Evolutionary conservation across 1,284 basidiomycete species (phyloP).

Genomic region (Ceratobasidium sp.): DNA sequence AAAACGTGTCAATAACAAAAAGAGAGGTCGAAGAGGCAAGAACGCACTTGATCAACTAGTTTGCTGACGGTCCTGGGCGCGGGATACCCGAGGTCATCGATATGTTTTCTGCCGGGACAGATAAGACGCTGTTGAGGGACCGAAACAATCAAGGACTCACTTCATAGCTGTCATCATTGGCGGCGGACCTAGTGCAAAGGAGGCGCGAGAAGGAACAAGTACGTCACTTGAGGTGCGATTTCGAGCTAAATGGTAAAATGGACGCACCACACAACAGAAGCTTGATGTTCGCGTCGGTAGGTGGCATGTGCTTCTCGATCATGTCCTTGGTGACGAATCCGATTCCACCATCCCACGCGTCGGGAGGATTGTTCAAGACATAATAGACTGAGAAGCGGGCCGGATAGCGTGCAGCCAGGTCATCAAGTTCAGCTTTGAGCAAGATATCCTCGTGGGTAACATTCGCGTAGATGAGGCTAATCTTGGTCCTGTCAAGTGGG

Average conservation of each 20-base stretch:
- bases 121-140: conserved; percentile 18
- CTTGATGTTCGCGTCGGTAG: conserved; percentile 77
- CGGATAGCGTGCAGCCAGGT: conserved; percentile 76
- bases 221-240: not conserved
- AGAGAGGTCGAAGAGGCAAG: not conserved
- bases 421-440: conserved; percentile 87
- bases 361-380: conserved; percentile 93
- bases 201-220: conserved; percentile 30
- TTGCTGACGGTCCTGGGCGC: conserved; percentile 93
- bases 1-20: conserved; percentile 10
- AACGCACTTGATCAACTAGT: conserved; percentile 85
- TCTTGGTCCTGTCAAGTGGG: conserved; percentile 83
- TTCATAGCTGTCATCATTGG: conserved; percentile 99
- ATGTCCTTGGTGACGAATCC: conserved; percentile 97
- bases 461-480: conserved; percentile 95
- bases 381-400: conserved; percentile 87
- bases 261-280: conserved; percentile 84
- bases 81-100: conserved; percentile 89
- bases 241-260: not conserved
- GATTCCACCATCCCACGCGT: conserved; percentile 86
- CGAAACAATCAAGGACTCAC: conserved; percentile 63
- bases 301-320: conserved; percentile 81
- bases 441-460: conserved; percentile 91
- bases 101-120: conserved; percentile 75
- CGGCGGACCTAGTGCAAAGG: conserved; percentile 75